A percentile compares a stretch with the other conserved stretches of the same genome.
phyloP scores from a whole-genome alignment of 1,284 basidiomycete species.

The Neolentinus lepideus region DNA sequence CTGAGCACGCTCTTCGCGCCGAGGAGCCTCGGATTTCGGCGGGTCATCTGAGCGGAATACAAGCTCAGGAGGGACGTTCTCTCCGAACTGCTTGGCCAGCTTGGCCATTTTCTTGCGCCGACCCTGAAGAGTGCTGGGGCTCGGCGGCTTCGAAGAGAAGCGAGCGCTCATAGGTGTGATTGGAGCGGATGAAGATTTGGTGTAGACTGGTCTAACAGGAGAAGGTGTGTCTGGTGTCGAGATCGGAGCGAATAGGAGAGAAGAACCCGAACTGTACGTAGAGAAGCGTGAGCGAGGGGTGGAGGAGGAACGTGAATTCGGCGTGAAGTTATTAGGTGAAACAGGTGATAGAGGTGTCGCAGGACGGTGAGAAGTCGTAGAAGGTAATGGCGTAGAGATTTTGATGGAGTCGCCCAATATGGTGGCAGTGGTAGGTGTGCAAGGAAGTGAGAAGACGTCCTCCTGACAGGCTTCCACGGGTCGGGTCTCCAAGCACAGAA shows the following conservation, averaged over 20 bases:
- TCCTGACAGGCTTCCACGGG: not conserved
- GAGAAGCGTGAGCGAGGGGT: not conserved
- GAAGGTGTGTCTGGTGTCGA: not conserved
- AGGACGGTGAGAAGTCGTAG: no score
- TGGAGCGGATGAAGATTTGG: not conserved
- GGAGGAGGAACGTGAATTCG: not conserved
- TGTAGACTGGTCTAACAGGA: not conserved
- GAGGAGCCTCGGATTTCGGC: no score
- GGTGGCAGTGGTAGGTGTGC: not conserved
- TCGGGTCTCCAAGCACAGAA: not conserved
- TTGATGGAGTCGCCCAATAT: not conserved
- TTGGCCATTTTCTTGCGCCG: conserved; percentile 38
- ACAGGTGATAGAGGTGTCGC: not conserved
- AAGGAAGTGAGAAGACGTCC: not conserved
- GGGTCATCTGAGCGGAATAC: conserved; percentile 25
- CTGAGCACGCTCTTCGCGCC: not conserved
- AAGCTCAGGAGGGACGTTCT: conserved; percentile 46
- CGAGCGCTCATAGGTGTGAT: not conserved
- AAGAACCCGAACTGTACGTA: not conserved
- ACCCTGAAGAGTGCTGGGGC: conserved; percentile 7
- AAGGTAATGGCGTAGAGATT: not conserved
- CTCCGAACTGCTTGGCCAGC: conserved; percentile 42
- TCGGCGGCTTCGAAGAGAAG: not conserved
- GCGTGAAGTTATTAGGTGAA: not conserved
- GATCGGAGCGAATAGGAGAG: not conserved